Base-by-base conservation (phyloP, 179 eudicot genomes). In the Vitellaria paradoxa region DNA sequence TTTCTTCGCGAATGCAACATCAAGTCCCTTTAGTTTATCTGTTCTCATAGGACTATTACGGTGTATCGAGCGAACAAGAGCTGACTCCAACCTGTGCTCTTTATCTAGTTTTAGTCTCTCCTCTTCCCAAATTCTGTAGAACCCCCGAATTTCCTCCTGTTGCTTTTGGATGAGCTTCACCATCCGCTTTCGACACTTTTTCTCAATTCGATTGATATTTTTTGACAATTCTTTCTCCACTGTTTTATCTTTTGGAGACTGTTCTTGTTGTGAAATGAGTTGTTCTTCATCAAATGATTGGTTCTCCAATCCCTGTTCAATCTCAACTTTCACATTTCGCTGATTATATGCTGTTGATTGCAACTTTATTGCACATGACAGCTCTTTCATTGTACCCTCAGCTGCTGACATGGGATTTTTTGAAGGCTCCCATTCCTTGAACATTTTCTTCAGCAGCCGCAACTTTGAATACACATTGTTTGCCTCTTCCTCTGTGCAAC, bases 401-500 rank as follows among this genome's bases (percentile, higher is more conserved):
- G 85, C 78, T 50, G 71, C 56, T 57, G 79, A 67, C 42, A 53
- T 45, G 49, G 68, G 68, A 74, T 76, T 76, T 40, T 80, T 79
- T 21, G 74, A 59, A 56, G 80, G 21, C 74, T 80, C 74, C 23
- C 70, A 12, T 55, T n/a, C 79, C 70, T 79, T 81, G 21, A 87
- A 85, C 56, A 47, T 77, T 81, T 83, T 82, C 85, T 79, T 84
- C 69, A 81, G 69, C 45, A 67, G 68, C 69, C 83, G 81, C 87
- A 85, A 57, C 84, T 80, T 89, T 18, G 74, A 72, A 78, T 81
- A 81, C 40, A 81, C 74, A 57, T 56, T 67, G 13, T 77, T 86
- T 24, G 82, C 88, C 70, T 89, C 94, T 65, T 81, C 81, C 70
- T 80, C 88, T 24, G 67, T 73, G 80, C 90, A 90, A 78, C 68